Evolutionary conservation across 768 basidiomycete species (phyloP).

Genomic region (Tricholoma hemisulphureum): DNA sequence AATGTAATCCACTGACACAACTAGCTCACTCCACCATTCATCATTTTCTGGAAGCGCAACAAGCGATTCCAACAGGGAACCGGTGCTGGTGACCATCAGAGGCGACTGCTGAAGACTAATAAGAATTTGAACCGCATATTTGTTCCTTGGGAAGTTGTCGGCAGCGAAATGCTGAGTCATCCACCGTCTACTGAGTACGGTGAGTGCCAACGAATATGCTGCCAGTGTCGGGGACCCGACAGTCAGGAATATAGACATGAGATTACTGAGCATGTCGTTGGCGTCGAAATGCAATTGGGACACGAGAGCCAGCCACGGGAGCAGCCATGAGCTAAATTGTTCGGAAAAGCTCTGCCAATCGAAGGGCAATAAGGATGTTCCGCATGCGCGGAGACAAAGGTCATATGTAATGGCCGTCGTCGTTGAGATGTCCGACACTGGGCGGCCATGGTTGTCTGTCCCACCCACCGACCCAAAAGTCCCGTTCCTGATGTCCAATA

Average conservation of each 20-base stretch:
- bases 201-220: too few species aligned
- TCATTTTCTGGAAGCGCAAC: too few species aligned
- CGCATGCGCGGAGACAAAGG: slow-evolving; percentile 29
- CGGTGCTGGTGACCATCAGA: too few species aligned
- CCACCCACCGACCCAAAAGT: too few species aligned
- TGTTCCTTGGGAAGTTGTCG: slow-evolving; percentile 29
- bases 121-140: not conserved
- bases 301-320: too few species aligned
- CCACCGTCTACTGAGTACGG: slow-evolving; percentile 44
- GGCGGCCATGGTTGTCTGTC: too few species aligned
- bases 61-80: too few species aligned
- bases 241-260: slow-evolving; percentile 40
- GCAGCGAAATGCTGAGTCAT: slow-evolving; percentile 29
- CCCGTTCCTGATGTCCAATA: too few species aligned
- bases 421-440: slow-evolving; percentile 14
- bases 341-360: slow-evolving; percentile 35
- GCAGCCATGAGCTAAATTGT: slow-evolving; percentile 43
- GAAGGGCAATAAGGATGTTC: slow-evolving; percentile 23
- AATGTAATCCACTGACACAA: too few species aligned
- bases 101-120: too few species aligned
- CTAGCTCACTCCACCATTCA: too few species aligned
- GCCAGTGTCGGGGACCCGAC: slow-evolving; percentile 46
- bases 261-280: slow-evolving; percentile 35
- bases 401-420: slow-evolving; percentile 30
- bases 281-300: slow-evolving; percentile 48